Evolutionary conservation across 148 eudicot genomes (phyloP), one percentile per base, ranked within the genome.

Genomic region (Gaultheria prostrata): DNA sequence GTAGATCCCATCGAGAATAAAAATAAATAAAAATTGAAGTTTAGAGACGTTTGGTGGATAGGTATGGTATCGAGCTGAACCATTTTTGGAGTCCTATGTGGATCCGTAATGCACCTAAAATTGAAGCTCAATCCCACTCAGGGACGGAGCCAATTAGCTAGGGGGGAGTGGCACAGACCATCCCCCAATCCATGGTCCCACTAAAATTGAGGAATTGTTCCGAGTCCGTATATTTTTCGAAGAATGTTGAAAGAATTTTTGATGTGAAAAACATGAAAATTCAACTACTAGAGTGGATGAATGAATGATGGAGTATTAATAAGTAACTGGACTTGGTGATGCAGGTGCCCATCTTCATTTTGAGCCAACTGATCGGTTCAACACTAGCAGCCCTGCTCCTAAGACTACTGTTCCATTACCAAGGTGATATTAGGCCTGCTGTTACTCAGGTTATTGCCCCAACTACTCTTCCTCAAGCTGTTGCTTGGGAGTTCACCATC

Each of bases 361-460:
- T 83, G 73, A 76, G 89, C 8, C 92, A 90, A 84, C 15, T 90
- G 14, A 48, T 83, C 28, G 90, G 92, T 26, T 84, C 89, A 43
- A 85, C 84, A 78, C 87, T 90, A 0, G 92, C 92, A 63, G 80
- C 87, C 69, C 87, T 90, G 56, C 83, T 82, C 51, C 86, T 88
- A 33, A 85, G 84, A 63, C 84, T 79, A 2, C 30, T 88, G 76
- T 90, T 86, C 49, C 69, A 71, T 30, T 59, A 85, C 80, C 92
- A 90, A 85, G 75, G 1, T 12, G 79, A 90, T 72, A 80, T 86
- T 13, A 74, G 46, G 7, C 92, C 90, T 20, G 81, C 79, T 10
- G 61, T 86, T 1, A 88, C 92, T 48, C 89, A 85, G 30, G 87
- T 82, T 49, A 20, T 8, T 69, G 85, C 30, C 84, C 78, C 92